Evolutionary conservation across 164 flowering plant species (phyloP).

Genomic region (Aristolochia californica): DNA sequence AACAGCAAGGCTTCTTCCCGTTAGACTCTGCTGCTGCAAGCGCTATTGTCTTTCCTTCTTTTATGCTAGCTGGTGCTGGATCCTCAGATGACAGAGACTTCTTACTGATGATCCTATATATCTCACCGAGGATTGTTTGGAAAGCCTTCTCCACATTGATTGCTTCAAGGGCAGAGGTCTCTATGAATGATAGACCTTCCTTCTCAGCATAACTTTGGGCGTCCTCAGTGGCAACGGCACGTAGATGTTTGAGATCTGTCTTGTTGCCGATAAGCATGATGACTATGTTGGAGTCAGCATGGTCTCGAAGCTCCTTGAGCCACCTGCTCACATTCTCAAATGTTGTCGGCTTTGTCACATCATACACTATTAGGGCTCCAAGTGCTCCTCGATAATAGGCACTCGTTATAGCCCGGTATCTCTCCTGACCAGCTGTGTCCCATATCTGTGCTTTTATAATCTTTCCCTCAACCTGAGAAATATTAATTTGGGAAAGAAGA

Average conservation of each 20-base stretch:
- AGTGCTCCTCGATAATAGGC: constrained; percentile 73
- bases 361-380: constrained; percentile 68
- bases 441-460: constrained; percentile 68
- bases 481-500: background rate
- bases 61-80: constrained; percentile 21
- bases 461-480: constrained; percentile 51
- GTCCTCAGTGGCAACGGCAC: constrained; percentile 68
- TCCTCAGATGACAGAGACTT: constrained; percentile 28
- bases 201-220: constrained; percentile 62
- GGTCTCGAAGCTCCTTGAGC: constrained; percentile 67
- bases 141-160: constrained; percentile 65
- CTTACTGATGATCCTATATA: constrained; percentile 47
- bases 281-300: constrained; percentile 60
- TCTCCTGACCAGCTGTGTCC: constrained; percentile 76
- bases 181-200: constrained; percentile 68
- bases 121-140: constrained; percentile 48
- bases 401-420: constrained; percentile 69
- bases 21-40: constrained; percentile 26
- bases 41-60: constrained; percentile 36
- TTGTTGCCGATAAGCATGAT: constrained; percentile 70
- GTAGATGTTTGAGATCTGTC: constrained; percentile 63
- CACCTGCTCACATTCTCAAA: constrained; percentile 62
- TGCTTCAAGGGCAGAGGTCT: constrained; percentile 72
- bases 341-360: constrained; percentile 58
- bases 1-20: constrained; percentile 33